Evolutionary conservation across 1,139 yeast species (phyloP).

Genomic region (Scheffersomyces titani): DNA sequence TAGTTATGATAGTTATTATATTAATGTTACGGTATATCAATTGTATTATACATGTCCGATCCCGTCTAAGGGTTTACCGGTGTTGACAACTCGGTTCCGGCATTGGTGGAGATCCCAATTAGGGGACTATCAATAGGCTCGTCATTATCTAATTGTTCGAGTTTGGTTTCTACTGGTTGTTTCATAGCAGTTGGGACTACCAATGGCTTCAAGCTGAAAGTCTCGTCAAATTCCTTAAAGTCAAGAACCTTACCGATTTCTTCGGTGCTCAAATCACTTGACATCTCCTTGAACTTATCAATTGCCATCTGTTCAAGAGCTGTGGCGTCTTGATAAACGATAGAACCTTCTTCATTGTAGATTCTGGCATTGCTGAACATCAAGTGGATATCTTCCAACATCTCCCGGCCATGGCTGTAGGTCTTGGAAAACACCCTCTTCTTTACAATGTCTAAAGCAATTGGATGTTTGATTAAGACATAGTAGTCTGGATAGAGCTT

Average conservation of each 20-base stretch:
- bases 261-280: slow-evolving; percentile 19
- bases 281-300: slow-evolving; percentile 31
- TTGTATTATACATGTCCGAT: not conserved
- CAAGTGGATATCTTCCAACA: slow-evolving; percentile 69
- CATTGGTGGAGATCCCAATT: slow-evolving; percentile 11
- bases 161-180: slow-evolving; percentile 23
- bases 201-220: slow-evolving; percentile 44
- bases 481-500: slow-evolving; percentile 86
- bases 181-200: slow-evolving; percentile 25
- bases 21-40: not conserved
- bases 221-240: slow-evolving; percentile 52
- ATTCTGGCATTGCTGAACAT: slow-evolving; percentile 82
- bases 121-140: slow-evolving; percentile 23
- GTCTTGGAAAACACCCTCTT: slow-evolving; percentile 56
- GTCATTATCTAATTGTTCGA: slow-evolving; percentile 22
- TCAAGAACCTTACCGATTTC: slow-evolving; percentile 39
- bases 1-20: not conserved
- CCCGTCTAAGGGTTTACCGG: slow-evolving; percentile 2
- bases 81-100: slow-evolving; percentile 11
- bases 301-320: slow-evolving; percentile 56
- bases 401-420: slow-evolving; percentile 59
- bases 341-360: slow-evolving; percentile 89
- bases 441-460: slow-evolving; percentile 70
- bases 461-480: slow-evolving; percentile 74
- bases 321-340: slow-evolving; percentile 77